phyloP scores from a whole-genome alignment of 768 basidiomycete genomes.

The Lentinus tigrinus region DNA sequence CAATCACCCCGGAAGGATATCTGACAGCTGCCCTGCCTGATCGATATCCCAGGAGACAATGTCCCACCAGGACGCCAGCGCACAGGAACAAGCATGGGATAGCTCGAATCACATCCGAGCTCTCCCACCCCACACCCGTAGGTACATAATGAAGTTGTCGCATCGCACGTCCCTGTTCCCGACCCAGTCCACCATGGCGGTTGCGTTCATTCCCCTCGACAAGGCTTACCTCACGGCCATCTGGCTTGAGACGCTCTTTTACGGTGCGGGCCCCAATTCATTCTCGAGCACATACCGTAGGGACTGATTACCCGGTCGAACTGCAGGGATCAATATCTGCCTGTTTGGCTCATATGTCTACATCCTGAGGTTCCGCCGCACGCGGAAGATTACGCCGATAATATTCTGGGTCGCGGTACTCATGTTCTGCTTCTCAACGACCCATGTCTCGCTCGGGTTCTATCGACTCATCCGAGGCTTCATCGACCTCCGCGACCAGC shows the following conservation, averaged over 20 bases:
- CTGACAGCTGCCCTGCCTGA: too few species aligned
- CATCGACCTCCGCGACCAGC: constrained; percentile 28
- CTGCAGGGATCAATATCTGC: constrained; percentile 30
- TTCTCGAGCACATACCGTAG: not conserved
- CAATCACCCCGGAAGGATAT: too few species aligned
- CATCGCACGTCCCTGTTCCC: too few species aligned
- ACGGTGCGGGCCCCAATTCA: constrained; percentile 19
- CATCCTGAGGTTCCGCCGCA: constrained; percentile 24
- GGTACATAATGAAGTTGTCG: too few species aligned
- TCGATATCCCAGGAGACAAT: too few species aligned
- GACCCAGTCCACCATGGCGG: constrained; percentile 15
- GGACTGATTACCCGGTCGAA: too few species aligned
- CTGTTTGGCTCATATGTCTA: constrained; percentile 31
- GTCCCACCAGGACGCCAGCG: too few species aligned
- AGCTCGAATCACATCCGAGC: too few species aligned
- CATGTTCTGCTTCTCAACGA: constrained; percentile 35
- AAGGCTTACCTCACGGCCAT: constrained; percentile 37
- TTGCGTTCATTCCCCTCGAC: constrained; percentile 28
- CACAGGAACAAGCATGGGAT: too few species aligned
- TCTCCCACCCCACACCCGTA: too few species aligned
- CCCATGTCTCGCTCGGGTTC: constrained; percentile 35
- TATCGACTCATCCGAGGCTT: constrained; percentile 36
- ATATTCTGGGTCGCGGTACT: constrained; percentile 22
- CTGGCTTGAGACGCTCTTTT: constrained; percentile 35
- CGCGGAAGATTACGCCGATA: constrained; percentile 1